Base-by-base conservation (phyloP, 208 protist species). In the Acanthamoeba lenticulata region DNA sequence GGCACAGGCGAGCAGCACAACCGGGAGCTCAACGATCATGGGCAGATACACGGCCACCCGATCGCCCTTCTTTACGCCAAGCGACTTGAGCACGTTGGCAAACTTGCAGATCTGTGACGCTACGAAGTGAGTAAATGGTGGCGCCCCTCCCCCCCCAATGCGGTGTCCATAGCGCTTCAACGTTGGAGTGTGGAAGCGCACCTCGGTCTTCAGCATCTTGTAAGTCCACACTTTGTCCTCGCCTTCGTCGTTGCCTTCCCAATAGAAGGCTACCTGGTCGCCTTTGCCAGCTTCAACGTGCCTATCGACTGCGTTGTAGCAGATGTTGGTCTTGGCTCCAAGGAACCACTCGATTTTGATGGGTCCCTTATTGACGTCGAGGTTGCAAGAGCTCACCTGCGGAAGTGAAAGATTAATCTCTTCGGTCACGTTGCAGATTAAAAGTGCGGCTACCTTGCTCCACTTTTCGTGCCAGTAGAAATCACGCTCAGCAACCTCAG, bases 1-100 rank as follows among this genome's bases (percentile, higher is more conserved):
- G 11, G 83, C 83, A 13, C 47, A 69, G 24, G 83, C 52, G 15
- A 90, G 40, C 6, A 62, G 57, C 36, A 90, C 57, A 21, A 98
- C 95, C 36, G 95, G 95, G 29, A 97, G 95, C 49, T 99, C 98
- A 19, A 98, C 97, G 40, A 99, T 98, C 97, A 99, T 99, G 29
- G 99, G 99, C 62, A 99, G 96, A 96, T 99, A 99, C 21, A 99
- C 97, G 13, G 97, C 96, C 2, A 99, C 99, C 0, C 60, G 57
- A 94, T 99, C 98, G 29, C 99, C 98, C 94, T 98, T 98, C 19
- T 95, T 89, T 13, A 99, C 95, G 49, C 98, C 98, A 38, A 97
- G 83, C 11, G 94, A 89, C 94, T 97, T 97, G 42, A 99, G 96
- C 79, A 98, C 94, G 95, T 99, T 98, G 5, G 98, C 98, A 42